Evolutionary conservation across 1,139 yeast genomes (phyloP).

Genomic region (Blastobotrys persicus): DNA sequence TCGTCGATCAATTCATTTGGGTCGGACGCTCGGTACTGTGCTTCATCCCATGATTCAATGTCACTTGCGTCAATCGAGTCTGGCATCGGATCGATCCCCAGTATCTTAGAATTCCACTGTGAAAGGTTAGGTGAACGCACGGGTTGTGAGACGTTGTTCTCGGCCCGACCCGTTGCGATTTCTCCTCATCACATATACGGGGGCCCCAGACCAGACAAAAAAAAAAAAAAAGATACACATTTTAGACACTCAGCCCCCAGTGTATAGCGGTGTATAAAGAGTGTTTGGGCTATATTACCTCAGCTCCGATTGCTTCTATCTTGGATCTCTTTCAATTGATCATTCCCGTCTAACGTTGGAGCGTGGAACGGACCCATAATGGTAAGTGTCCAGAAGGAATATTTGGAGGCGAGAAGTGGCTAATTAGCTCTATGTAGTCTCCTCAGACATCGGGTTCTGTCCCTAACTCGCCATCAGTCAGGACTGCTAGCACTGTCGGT

Average conservation of each 20-base stretch:
- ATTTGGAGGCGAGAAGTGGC: not conserved
- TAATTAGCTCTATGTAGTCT: not conserved
- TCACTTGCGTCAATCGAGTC: not conserved
- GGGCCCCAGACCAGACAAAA: not conserved
- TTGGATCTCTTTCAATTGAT: not conserved
- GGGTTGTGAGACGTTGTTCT: not conserved
- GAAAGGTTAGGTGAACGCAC: not conserved
- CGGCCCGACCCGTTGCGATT: not conserved
- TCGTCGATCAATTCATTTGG: not conserved
- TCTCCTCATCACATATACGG: not conserved
- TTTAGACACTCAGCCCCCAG: too few species aligned
- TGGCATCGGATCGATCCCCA: not conserved
- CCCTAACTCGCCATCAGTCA: slow-evolving; percentile 2
- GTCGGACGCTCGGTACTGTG: not conserved
- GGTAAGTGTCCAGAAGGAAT: not conserved
- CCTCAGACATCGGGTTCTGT: not conserved
- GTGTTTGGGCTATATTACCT: not conserved
- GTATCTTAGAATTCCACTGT: not conserved
- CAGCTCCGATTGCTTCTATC: not conserved
- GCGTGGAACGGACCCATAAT: not conserved
- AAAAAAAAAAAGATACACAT: too few species aligned
- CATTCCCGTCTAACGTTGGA: not conserved
- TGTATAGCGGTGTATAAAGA: not conserved
- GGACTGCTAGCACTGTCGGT: not conserved
- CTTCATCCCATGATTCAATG: not conserved